Conservation (phyloP, 2,329 filamentous ascomycete genomes). For the Cercospora sp. region DNA sequence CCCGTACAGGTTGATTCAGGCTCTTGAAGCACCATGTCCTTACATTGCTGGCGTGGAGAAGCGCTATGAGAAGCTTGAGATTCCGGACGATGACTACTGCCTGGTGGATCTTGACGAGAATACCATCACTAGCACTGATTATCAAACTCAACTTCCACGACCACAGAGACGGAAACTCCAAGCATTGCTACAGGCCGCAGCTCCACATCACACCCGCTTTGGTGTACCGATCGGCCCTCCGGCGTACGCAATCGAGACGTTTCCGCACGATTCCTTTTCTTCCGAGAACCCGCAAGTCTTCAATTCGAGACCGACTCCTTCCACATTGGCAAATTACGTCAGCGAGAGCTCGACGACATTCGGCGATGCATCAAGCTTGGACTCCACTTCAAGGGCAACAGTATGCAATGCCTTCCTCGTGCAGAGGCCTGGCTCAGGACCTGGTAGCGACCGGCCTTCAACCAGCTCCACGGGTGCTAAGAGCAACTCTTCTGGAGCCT, state of each 20-base stretch:
- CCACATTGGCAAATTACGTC: slow-evolving; percentile 80
- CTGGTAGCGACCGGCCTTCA: slow-evolving; percentile 68
- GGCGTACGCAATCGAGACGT: slow-evolving; percentile 89
- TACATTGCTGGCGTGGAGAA: slow-evolving; percentile 97
- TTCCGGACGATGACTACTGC: slow-evolving; percentile 94
- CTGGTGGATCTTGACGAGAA: slow-evolving; percentile 91
- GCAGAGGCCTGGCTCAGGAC: slow-evolving; percentile 65
- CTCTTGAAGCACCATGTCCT: slow-evolving; percentile 89
- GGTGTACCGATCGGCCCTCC: slow-evolving; percentile 87
- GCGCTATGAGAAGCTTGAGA: slow-evolving; percentile 78
- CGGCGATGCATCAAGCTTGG: slow-evolving; percentile 59
- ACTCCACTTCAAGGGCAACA: slow-evolving; percentile 56
- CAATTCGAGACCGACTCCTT: slow-evolving; percentile 66
- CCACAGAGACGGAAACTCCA: slow-evolving; percentile 88
- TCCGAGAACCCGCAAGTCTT: slow-evolving; percentile 83
- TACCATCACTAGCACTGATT: slow-evolving; percentile 78
- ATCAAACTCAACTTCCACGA: slow-evolving; percentile 76
- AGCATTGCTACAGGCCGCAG: slow-evolving; percentile 83
- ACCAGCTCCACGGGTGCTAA: slow-evolving; percentile 59
- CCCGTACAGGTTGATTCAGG: slow-evolving; percentile 82
- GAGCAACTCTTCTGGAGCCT: slow-evolving; percentile 43
- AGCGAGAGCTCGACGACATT: slow-evolving; percentile 88
- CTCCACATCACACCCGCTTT: slow-evolving; percentile 82
- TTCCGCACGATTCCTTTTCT: slow-evolving; percentile 84
- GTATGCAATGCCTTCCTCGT: slow-evolving; percentile 91